A percentile compares a stretch with the other conserved stretches of the same genome.
Evolutionary conservation across 257 asterid genomes (phyloP).

Genomic region (Ilex asprella): DNA sequence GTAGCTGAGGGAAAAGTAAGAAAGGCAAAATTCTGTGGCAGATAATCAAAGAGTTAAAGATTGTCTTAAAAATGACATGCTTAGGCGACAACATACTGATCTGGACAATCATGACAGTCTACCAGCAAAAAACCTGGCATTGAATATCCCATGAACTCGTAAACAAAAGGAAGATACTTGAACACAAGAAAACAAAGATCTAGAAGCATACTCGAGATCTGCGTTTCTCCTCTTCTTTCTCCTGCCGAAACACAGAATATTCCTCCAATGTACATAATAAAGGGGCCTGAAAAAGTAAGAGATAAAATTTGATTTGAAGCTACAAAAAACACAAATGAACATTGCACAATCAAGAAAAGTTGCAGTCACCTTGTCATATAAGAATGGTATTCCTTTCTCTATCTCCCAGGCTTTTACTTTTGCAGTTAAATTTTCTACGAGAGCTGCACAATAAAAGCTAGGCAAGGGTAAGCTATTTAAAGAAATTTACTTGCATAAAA

Average conservation of each 20-base stretch:
- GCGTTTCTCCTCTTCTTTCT: conserved; percentile 69
- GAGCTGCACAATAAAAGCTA: conserved; percentile 37
- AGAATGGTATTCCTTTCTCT: conserved; percentile 61
- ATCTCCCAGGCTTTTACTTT: conserved; percentile 70
- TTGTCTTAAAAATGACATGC: too few species aligned
- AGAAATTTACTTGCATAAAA: too few species aligned
- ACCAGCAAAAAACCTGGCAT: too few species aligned
- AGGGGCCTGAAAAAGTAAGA: conserved; percentile 39
- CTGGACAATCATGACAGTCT: too few species aligned
- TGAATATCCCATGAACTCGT: too few species aligned
- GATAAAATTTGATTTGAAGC: conserved; percentile 4
- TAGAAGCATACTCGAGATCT: conserved; percentile 47
- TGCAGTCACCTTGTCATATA: conserved; percentile 46
- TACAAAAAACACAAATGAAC: conserved; percentile 6
- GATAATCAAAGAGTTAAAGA: too few species aligned
- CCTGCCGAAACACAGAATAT: conserved; percentile 37
- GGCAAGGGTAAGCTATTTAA: too few species aligned
- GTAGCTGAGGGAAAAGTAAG: too few species aligned
- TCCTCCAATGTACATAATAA: conserved; percentile 51
- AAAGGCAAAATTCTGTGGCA: too few species aligned
- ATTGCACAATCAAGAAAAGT: neutral
- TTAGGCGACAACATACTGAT: too few species aligned
- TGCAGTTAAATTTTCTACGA: conserved; percentile 50
- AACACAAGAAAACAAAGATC: conserved; percentile 4
- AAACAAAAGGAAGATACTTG: neutral